These are phyloP conservation scores for Hymenoscyphus repandus DNA, from an alignment of 2,329 filamentous ascomycete genomes.

Conservation along the genomic window DNA sequence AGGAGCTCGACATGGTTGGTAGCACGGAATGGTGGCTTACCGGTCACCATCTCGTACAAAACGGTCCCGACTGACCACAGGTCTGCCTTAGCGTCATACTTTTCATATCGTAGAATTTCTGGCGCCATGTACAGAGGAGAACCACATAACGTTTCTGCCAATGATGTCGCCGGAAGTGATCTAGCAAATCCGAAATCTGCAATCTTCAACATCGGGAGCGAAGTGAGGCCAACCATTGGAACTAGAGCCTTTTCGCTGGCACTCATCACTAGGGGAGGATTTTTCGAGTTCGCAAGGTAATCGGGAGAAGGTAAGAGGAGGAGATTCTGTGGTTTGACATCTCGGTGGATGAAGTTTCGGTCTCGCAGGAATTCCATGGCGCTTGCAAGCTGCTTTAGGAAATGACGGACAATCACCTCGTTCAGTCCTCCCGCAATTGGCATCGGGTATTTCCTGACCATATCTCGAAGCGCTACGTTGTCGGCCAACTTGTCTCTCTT, in stretches of 20 bases:
- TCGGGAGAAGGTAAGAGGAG: conserved; percentile 77
- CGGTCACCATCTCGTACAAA: conserved; percentile 89
- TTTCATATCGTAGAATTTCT: conserved; percentile 93
- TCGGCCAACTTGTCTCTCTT: conserved; percentile 76
- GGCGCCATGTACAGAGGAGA: conserved; percentile 98
- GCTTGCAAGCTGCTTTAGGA: conserved; percentile 89
- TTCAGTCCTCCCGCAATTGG: conserved; percentile 78
- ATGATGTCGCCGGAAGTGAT: conserved; percentile 80
- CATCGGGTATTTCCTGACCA: conserved; percentile 91
- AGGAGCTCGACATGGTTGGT: conserved; percentile 92
- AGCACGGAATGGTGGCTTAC: conserved; percentile 84
- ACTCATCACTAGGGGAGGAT: conserved; percentile 65
- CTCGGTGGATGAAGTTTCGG: conserved; percentile 87
- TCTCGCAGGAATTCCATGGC: conserved; percentile 83
- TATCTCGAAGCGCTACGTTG: conserved; percentile 78
- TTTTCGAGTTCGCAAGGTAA: conserved; percentile 57
- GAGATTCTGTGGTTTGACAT: conserved; percentile 96
- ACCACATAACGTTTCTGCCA: conserved; percentile 93
- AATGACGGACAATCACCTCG: conserved; percentile 94
- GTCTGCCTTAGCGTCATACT: conserved; percentile 95
- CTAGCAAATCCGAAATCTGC: conserved; percentile 98
- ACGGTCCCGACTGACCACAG: conserved; percentile 97
- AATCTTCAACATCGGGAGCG: conserved; percentile 92
- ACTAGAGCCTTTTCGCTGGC: conserved; percentile 76
- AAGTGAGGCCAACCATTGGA: conserved; percentile 73